Percentiles rank a stretch among this genome's conserved stretches.
Evolutionary conservation across 164 flowering plant species (phyloP).

Genomic region (Vitis rotundifolia): DNA sequence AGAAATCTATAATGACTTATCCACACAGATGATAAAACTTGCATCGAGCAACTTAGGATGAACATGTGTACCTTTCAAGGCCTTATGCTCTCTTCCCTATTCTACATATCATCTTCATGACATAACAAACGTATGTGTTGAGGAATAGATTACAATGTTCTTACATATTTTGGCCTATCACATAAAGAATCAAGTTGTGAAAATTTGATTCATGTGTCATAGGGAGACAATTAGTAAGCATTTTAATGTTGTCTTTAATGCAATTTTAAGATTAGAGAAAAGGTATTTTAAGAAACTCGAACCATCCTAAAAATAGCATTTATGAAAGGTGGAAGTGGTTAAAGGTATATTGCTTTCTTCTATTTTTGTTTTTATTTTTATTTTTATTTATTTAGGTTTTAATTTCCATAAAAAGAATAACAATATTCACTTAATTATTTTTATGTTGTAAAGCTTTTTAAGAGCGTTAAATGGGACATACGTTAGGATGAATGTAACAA

Average conservation of each 20-base stretch:
- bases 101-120: background rate
- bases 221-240: slow-evolving; percentile 14
- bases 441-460: background rate
- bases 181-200: slow-evolving; percentile 1
- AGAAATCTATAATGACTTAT: background rate
- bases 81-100: background rate
- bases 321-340: slow-evolving; percentile 21
- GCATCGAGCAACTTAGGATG: slow-evolving; percentile 6
- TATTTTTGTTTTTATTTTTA: too few species aligned
- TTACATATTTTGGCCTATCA: slow-evolving; percentile 14
- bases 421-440: background rate
- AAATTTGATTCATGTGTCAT: background rate
- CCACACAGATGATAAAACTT: background rate
- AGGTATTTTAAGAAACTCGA: background rate
- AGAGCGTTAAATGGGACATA: slow-evolving; percentile 19
- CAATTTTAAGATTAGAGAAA: background rate
- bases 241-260: slow-evolving; percentile 4
- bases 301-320: slow-evolving; percentile 6
- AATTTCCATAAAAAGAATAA: background rate
- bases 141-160: slow-evolving; percentile 15
- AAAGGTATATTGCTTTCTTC: slow-evolving; percentile 1
- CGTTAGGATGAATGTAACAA: background rate
- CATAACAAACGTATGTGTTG: slow-evolving; percentile 1
- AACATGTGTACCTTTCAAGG: slow-evolving; percentile 1
- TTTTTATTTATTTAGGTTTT: background rate